These are phyloP conservation scores for Suillus hirtellus DNA, from an alignment of 768 basidiomycete genomes.

Conservation along the genomic window DNA sequence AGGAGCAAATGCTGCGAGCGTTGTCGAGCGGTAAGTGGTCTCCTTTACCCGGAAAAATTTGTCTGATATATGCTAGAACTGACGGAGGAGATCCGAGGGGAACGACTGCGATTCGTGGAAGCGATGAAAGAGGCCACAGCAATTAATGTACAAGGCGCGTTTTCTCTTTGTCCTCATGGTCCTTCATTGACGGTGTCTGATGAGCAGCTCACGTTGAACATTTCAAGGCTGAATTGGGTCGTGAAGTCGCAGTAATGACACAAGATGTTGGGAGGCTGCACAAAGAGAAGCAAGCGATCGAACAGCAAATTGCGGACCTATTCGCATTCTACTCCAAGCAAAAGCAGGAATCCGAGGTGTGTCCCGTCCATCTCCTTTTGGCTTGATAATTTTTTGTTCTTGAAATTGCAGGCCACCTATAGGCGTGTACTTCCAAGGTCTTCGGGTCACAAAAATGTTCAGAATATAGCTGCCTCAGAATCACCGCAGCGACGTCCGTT, in stretches of 20 bases:
- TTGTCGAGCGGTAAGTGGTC: slow-evolving; percentile 57
- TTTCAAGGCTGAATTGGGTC: slow-evolving; percentile 77
- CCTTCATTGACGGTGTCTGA: slow-evolving; percentile 8
- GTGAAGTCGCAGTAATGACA: slow-evolving; percentile 74
- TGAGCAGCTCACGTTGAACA: slow-evolving; percentile 77
- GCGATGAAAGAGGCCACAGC: slow-evolving; percentile 94
- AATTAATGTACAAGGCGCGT: slow-evolving; percentile 78
- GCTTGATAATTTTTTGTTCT: neutral
- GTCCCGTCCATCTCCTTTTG: slow-evolving; percentile 12
- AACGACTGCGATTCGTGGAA: slow-evolving; percentile 83
- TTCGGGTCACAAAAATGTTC: slow-evolving; percentile 24
- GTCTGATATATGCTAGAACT: slow-evolving; percentile 50
- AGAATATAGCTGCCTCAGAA: slow-evolving; percentile 27
- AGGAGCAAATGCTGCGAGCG: slow-evolving; percentile 66
- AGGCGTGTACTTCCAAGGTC: slow-evolving; percentile 26
- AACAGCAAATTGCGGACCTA: slow-evolving; percentile 71
- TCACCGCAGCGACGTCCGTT: slow-evolving; percentile 27
- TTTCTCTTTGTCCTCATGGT: neutral
- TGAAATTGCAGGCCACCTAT: slow-evolving; percentile 21
- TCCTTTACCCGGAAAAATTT: slow-evolving; percentile 5
- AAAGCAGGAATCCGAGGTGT: slow-evolving; percentile 42
- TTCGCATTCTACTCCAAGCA: slow-evolving; percentile 74
- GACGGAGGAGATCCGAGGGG: slow-evolving; percentile 81
- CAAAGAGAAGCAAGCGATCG: slow-evolving; percentile 61
- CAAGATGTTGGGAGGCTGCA: slow-evolving; percentile 71